phyloP scores from a whole-genome alignment of 768 basidiomycete species.

The Rhizopogon roseolus region DNA sequence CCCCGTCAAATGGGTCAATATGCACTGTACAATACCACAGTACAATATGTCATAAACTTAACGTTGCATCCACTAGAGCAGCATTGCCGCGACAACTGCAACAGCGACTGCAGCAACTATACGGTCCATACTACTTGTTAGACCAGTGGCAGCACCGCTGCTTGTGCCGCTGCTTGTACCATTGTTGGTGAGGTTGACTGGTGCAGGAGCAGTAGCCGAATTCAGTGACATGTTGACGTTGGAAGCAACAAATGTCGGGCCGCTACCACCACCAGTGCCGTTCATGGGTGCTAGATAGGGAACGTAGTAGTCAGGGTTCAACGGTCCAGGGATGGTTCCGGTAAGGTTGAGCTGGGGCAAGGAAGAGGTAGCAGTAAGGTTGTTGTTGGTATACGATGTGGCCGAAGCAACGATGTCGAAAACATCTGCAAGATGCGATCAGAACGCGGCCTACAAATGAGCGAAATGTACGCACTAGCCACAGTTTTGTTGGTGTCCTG shows the following conservation, averaged over 20 bases:
- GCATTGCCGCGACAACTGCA: neutral
- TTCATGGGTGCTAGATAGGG: slow-evolving; percentile 40
- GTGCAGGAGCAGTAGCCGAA: slow-evolving; percentile 26
- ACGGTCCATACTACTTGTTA: neutral
- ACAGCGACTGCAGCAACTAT: neutral
- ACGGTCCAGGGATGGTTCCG: slow-evolving; percentile 37
- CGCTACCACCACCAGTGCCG: slow-evolving; percentile 38
- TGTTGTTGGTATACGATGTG: slow-evolving; percentile 40
- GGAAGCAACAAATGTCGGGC: slow-evolving; percentile 32
- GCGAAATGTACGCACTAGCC: slow-evolving; percentile 5
- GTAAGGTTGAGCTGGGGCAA: slow-evolving; percentile 37
- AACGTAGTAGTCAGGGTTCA: slow-evolving; percentile 35
- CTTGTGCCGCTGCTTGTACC: neutral
- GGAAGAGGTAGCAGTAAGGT: slow-evolving; percentile 22
- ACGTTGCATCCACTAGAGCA: neutral
- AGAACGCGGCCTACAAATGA: neutral
- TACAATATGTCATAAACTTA: neutral
- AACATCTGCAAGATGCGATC: slow-evolving; percentile 35
- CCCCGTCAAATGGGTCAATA: no score
- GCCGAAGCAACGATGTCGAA: slow-evolving; percentile 44
- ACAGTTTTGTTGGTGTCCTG: slow-evolving; percentile 46
- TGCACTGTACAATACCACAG: neutral
- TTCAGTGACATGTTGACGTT: slow-evolving; percentile 32
- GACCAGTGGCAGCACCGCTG: neutral
- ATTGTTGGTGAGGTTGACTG: slow-evolving; percentile 32